A percentile compares a stretch with the other conserved stretches of the same genome.
phyloP scores from a whole-genome alignment of 768 basidiomycete genomes.

The Royoungia palumana region DNA sequence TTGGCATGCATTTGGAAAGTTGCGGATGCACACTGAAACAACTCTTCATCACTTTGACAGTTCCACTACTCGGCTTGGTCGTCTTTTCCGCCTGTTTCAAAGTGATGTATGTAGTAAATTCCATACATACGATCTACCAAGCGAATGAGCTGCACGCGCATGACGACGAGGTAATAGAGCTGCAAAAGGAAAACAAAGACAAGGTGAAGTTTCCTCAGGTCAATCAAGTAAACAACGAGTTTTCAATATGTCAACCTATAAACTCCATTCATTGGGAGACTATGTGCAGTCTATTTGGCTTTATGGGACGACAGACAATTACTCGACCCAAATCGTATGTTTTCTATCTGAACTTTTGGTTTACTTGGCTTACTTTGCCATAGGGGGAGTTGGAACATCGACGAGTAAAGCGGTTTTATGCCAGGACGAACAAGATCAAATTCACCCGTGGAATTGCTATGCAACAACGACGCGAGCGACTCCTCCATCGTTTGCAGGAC shows the following conservation, averaged over 20 bases:
- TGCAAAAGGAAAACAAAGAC: too few relatives aligned
- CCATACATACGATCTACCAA: conserved; percentile 30
- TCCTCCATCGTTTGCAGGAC: not conserved
- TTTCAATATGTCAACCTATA: too few relatives aligned
- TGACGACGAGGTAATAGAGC: too few relatives aligned
- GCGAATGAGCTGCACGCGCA: conserved; percentile 25
- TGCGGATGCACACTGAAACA: conserved; percentile 22
- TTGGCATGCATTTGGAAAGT: conserved; percentile 29
- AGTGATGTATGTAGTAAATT: conserved; percentile 17
- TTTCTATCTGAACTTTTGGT: too few relatives aligned
- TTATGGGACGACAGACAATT: too few relatives aligned
- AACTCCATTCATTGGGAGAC: too few relatives aligned
- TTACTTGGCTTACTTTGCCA: not conserved
- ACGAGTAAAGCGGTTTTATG: conserved; percentile 36
- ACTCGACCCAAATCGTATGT: too few relatives aligned
- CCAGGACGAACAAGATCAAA: conserved; percentile 34
- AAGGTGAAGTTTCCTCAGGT: too few relatives aligned
- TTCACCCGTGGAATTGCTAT: conserved; percentile 28
- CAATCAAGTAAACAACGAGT: too few relatives aligned
- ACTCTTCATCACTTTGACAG: conserved; percentile 22
- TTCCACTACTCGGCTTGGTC: conserved; percentile 24
- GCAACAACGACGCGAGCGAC: conserved; percentile 16
- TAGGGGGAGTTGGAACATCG: conserved; percentile 33
- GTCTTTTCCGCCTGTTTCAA: conserved; percentile 20
- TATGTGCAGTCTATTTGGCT: too few relatives aligned